phyloP scores from a whole-genome alignment of 768 basidiomycete species.

The Hericium rajendrae region DNA sequence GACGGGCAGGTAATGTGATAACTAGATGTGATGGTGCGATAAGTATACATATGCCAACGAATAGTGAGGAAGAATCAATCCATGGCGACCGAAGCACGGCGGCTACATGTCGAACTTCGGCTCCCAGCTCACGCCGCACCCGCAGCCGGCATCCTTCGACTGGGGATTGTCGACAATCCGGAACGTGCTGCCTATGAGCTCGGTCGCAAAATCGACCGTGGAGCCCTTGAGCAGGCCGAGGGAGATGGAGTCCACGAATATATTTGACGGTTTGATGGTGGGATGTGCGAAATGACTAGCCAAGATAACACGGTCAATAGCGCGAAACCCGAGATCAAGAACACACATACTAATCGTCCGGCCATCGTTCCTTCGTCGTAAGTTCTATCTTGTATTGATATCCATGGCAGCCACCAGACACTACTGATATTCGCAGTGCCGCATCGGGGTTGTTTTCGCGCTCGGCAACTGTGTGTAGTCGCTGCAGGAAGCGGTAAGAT shows the following conservation, averaged over 20 bases:
- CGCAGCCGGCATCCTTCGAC: slow-evolving; percentile 83
- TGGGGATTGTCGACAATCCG: slow-evolving; percentile 79
- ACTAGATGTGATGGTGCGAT: too few relatives aligned
- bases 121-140: slow-evolving; percentile 96
- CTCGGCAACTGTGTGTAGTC: slow-evolving; percentile 63
- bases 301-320: not conserved
- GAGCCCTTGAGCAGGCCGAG: slow-evolving; percentile 80
- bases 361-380: slow-evolving; percentile 38
- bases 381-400: slow-evolving; percentile 94
- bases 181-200: slow-evolving; percentile 91
- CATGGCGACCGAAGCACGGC: too few relatives aligned
- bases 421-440: slow-evolving; percentile 75
- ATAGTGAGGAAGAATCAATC: too few relatives aligned
- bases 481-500: slow-evolving; percentile 33
- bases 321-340: not conserved
- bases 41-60: too few relatives aligned
- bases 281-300: slow-evolving; percentile 66
- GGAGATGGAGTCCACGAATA: slow-evolving; percentile 82
- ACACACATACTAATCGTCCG: slow-evolving; percentile 77
- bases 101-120: slow-evolving; percentile 33
- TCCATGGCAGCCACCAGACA: slow-evolving; percentile 94
- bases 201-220: slow-evolving; percentile 84
- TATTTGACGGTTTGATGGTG: slow-evolving; percentile 56
- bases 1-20: too few relatives aligned
- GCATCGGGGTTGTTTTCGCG: slow-evolving; percentile 52